These are phyloP conservation scores for Arctium minus DNA, from an alignment of 129 eudicot genomes.

Conservation along the genomic window DNA sequence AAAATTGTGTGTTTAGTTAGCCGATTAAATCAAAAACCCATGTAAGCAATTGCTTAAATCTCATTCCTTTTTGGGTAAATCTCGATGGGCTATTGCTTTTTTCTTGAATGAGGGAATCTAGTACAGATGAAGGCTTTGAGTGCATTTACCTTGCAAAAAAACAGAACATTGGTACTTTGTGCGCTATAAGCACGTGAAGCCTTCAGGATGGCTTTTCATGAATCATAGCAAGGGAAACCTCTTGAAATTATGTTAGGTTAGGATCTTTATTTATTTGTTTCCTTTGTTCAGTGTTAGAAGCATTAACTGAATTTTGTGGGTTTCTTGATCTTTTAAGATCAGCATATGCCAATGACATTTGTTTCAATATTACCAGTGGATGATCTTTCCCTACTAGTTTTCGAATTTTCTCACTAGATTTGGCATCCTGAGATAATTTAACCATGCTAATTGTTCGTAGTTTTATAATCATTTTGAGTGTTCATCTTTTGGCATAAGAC, in stretches of 20 bases:
- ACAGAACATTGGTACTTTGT: neutral
- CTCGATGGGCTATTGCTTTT: neutral
- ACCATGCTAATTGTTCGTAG: neutral
- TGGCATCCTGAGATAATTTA: conserved; percentile 6
- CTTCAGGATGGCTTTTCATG: neutral
- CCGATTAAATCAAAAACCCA: neutral
- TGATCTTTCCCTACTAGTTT: too few relatives aligned
- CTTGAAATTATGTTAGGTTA: neutral
- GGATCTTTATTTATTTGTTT: neutral
- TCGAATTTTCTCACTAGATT: neutral
- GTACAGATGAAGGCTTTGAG: neutral
- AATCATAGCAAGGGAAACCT: neutral
- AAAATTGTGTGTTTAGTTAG: neutral
- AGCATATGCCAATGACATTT: neutral
- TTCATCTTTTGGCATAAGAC: neutral
- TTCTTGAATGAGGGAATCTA: neutral
- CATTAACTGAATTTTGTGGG: neutral
- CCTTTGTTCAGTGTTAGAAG: too few relatives aligned
- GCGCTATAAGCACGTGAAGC: neutral
- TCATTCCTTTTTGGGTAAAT: conserved; percentile 1
- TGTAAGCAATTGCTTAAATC: conserved; percentile 17
- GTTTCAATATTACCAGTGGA: neutral
- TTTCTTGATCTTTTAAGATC: neutral
- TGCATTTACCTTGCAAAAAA: neutral
- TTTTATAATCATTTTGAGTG: neutral